Conservation (phyloP, 1,139 yeast species). For the Cylindricascospora bacillispora region DNA sequence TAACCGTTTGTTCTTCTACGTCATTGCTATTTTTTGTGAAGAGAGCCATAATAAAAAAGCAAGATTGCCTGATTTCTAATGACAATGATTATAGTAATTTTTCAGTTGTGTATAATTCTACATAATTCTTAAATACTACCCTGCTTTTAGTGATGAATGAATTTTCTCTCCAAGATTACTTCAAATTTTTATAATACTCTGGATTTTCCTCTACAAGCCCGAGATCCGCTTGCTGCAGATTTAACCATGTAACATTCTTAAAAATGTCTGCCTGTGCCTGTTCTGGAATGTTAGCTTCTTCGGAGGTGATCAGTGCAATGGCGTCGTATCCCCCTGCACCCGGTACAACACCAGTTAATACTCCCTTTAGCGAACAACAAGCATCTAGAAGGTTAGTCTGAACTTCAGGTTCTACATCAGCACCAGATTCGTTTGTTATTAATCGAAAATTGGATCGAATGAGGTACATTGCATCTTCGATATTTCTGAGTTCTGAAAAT, state of each 20-base stretch:
- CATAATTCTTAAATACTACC: not conserved
- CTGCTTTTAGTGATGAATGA: too few relatives aligned
- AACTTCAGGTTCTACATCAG: constrained; percentile 73
- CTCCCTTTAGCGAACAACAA: constrained; percentile 51
- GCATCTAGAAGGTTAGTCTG: constrained; percentile 65
- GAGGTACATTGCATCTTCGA: constrained; percentile 17
- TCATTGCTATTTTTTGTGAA: constrained; percentile 3
- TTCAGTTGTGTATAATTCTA: not conserved
- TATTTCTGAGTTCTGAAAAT: constrained; percentile 4
- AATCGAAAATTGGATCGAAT: constrained; percentile 45
- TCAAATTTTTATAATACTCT: constrained; percentile 14
- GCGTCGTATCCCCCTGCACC: constrained; percentile 99
- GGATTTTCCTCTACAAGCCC: constrained; percentile 34
- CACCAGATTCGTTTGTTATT: constrained; percentile 57
- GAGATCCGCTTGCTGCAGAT: constrained; percentile 43
- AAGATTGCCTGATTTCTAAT: not conserved
- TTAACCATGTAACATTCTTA: constrained; percentile 46
- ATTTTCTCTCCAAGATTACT: too few relatives aligned
- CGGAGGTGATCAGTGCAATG: constrained; percentile 54
- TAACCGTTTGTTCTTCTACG: constrained; percentile 8
- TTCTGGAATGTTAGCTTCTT: constrained; percentile 30
- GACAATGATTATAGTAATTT: not conserved
- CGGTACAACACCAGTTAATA: constrained; percentile 88
- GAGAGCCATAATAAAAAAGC: not conserved
- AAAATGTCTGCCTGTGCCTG: constrained; percentile 28